Conservation (phyloP, 768 basidiomycete species). For the Phanerochaete carnosa region DNA sequence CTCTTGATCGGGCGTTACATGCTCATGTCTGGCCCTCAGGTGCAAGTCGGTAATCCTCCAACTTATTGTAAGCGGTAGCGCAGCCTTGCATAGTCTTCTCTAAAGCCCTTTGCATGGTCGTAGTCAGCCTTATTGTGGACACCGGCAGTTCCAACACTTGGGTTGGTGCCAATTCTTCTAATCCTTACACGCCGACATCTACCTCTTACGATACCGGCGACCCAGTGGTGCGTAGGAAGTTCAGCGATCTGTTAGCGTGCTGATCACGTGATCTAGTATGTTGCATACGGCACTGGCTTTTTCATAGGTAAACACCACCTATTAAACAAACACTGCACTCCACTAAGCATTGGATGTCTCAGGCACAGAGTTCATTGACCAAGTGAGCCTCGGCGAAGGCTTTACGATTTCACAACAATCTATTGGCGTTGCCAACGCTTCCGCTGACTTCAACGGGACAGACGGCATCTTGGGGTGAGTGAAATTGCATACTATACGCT, state of each 20-base stretch:
- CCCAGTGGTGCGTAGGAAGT: not conserved
- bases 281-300: conserved; percentile 9
- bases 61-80: conserved; percentile 1
- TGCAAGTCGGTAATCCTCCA: conserved; percentile 9
- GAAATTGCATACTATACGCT: not conserved
- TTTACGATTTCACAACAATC: conserved; percentile 38
- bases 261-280: not conserved
- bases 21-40: not conserved
- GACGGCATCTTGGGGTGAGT: conserved; percentile 54
- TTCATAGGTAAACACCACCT: not conserved
- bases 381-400: conserved; percentile 43
- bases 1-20: not conserved
- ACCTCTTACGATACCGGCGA: not conserved
- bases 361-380: conserved; percentile 39
- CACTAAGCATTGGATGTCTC: not conserved
- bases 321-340: not conserved
- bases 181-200: not conserved
- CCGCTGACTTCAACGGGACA: conserved; percentile 38
- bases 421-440: conserved; percentile 54
- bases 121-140: conserved; percentile 10
- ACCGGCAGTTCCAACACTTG: conserved; percentile 9
- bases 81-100: too few species aligned
- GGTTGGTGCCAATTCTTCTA: not conserved
- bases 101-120: not conserved
- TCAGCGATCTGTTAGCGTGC: not conserved